Evolutionary conservation across 2,329 filamentous ascomycete genomes (phyloP).

Genomic region (Fusarium subtropicale): DNA sequence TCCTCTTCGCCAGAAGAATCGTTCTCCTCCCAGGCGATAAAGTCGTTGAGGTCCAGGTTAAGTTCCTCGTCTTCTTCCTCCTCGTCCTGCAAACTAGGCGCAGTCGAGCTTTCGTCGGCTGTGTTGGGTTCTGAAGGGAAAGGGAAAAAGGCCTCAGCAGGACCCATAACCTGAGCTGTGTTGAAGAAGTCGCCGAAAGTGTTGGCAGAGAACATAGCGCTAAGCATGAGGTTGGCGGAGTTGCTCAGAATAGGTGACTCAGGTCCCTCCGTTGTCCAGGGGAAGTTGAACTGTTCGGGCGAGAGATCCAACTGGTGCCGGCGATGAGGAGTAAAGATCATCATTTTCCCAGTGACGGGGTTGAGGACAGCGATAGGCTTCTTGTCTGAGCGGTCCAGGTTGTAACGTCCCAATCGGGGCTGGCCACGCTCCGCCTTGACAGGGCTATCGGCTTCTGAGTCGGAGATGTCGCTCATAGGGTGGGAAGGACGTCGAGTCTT

Average conservation of each 20-base stretch:
- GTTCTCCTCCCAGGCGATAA: constrained; percentile 74
- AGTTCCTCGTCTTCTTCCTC: constrained; percentile 74
- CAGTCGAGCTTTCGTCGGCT: constrained; percentile 60
- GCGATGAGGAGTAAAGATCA: constrained; percentile 70
- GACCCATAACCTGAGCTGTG: constrained; percentile 75
- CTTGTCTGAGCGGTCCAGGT: constrained; percentile 64
- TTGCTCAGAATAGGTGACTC: constrained; percentile 72
- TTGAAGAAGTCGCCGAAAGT: constrained; percentile 68
- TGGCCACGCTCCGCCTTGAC: constrained; percentile 62
- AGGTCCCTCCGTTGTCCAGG: constrained; percentile 57
- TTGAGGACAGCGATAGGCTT: constrained; percentile 71
- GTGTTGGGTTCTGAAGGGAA: constrained; percentile 70
- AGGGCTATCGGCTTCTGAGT: constrained; percentile 62
- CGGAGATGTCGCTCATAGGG: constrained; percentile 57
- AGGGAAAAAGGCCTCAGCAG: constrained; percentile 80
- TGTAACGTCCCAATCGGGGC: constrained; percentile 66
- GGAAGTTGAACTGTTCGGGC: constrained; percentile 65
- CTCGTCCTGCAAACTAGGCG: constrained; percentile 56
- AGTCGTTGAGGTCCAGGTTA: constrained; percentile 75
- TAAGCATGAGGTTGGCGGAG: constrained; percentile 82
- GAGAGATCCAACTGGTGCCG: constrained; percentile 64
- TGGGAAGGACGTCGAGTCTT: constrained; percentile 59
- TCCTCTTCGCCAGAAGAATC: constrained; percentile 71
- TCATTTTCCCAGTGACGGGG: constrained; percentile 69
- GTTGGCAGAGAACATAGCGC: constrained; percentile 72